These are phyloP conservation scores for Cercospora beticola DNA, from an alignment of 2,329 filamentous ascomycete species.

Conservation along the genomic window DNA sequence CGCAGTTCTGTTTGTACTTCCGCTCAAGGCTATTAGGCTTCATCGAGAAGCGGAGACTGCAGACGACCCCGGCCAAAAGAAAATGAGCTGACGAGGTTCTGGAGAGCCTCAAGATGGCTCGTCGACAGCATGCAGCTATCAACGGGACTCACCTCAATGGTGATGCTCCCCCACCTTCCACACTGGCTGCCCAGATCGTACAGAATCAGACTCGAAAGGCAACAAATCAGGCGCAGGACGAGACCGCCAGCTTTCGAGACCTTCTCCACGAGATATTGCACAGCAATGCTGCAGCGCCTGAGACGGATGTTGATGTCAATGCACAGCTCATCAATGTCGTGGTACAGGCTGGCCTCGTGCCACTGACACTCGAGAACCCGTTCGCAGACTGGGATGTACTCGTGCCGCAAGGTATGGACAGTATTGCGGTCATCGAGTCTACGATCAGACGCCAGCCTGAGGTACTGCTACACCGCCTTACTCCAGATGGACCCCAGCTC, in stretches of 20 bases:
- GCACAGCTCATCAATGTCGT: slow-evolving; percentile 85
- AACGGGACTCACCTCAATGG: slow-evolving; percentile 28
- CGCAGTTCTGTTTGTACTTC: not conserved
- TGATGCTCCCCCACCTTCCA: slow-evolving; percentile 63
- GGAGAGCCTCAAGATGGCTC: slow-evolving; percentile 40
- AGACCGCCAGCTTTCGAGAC: slow-evolving; percentile 66
- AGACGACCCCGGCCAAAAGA: not conserved
- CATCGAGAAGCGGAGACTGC: not conserved
- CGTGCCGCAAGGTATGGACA: slow-evolving; percentile 64
- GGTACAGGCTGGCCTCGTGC: slow-evolving; percentile 73
- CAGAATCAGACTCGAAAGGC: slow-evolving; percentile 62
- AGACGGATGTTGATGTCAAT: slow-evolving; percentile 72
- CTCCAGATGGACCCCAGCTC: slow-evolving; percentile 48
- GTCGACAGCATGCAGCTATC: slow-evolving; percentile 28
- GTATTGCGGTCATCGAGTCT: slow-evolving; percentile 72
- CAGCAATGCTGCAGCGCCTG: slow-evolving; percentile 49
- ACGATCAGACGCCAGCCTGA: slow-evolving; percentile 73
- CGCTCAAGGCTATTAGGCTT: not conserved
- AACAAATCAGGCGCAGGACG: slow-evolving; percentile 50
- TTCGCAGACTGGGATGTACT: slow-evolving; percentile 60
- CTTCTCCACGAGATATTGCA: slow-evolving; percentile 64
- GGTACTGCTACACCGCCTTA: slow-evolving; percentile 53
- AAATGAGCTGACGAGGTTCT: slow-evolving; percentile 9
- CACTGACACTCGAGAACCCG: slow-evolving; percentile 65
- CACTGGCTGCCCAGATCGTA: slow-evolving; percentile 82